A percentile compares a stretch with the other conserved stretches of the same genome.
Evolutionary conservation across 2,329 filamentous ascomycete genomes (phyloP).

Genomic region (Dactylella cylindrospora): DNA sequence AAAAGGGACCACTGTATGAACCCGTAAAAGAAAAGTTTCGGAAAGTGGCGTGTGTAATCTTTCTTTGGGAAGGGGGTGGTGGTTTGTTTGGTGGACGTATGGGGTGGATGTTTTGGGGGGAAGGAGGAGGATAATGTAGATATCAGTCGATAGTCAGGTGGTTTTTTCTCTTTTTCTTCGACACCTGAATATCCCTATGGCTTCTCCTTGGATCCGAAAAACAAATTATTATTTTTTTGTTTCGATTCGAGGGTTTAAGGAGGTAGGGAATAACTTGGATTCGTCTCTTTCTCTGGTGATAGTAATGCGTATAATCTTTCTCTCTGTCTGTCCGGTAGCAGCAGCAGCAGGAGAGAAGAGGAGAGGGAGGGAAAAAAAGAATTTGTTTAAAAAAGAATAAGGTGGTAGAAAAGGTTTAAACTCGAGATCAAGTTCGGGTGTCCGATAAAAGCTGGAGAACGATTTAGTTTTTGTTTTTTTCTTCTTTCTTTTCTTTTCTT

Average conservation of each 20-base stretch:
- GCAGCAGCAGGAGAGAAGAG: constrained; percentile 16
- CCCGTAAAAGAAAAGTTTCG: neutral
- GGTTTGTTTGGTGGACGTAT: neutral
- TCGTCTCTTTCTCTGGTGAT: too few species aligned
- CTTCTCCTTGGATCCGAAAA: constrained; percentile 31
- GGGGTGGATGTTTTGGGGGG: neutral
- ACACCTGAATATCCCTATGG: constrained; percentile 13
- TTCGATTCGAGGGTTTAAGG: too few species aligned
- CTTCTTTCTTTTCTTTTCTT: too few species aligned
- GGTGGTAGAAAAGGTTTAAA: neutral
- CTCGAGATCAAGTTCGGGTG: too few species aligned
- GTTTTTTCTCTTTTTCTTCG: neutral
- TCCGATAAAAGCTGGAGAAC: too few species aligned
- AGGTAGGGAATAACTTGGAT: too few species aligned
- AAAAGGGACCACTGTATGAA: constrained; percentile 29
- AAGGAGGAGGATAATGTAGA: constrained; percentile 10
- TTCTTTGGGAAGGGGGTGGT: neutral
- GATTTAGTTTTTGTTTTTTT: too few species aligned
- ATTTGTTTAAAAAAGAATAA: constrained; percentile 1
- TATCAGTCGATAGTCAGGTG: constrained; percentile 44
- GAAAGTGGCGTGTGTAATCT: constrained; percentile 32
- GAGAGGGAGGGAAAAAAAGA: constrained; percentile 1
- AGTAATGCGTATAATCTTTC: too few species aligned
- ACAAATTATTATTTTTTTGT: too few species aligned
- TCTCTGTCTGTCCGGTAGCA: too few species aligned